Percentiles rank a stretch among this genome's conserved stretches.
Conservation (phyloP, 345 rosid species). For the Iberis pinnata region DNA sequence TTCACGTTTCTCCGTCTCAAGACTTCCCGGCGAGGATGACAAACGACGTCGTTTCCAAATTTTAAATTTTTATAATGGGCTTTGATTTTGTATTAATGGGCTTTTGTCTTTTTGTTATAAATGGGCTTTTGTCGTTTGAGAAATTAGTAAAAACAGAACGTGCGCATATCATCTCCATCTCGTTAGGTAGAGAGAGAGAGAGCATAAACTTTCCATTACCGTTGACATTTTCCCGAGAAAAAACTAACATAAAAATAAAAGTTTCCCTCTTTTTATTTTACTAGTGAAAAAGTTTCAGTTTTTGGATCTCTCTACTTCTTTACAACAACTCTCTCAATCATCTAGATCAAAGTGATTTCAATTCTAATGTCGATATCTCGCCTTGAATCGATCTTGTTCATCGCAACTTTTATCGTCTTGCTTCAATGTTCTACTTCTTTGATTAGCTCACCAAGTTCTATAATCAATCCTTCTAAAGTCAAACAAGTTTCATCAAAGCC, state of each 20-base stretch:
- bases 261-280: no score
- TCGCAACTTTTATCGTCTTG: slow-evolving; percentile 38
- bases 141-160: background rate
- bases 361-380: slow-evolving; percentile 10
- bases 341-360: slow-evolving; percentile 16
- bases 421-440: slow-evolving; percentile 32
- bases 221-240: slow-evolving; percentile 30
- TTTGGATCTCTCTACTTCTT: slow-evolving; percentile 5
- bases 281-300: background rate
- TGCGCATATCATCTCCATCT: slow-evolving; percentile 34
- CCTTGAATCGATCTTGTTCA: slow-evolving; percentile 27
- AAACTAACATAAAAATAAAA: background rate
- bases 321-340: slow-evolving; percentile 8
- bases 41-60: background rate
- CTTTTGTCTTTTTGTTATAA: slow-evolving; percentile 2
- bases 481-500: slow-evolving; percentile 83
- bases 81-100: slow-evolving; percentile 1
- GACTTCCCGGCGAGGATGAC: slow-evolving; percentile 15
- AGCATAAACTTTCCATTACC: slow-evolving; percentile 23
- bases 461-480: slow-evolving; percentile 76
- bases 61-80: background rate
- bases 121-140: slow-evolving; percentile 17
- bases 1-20: slow-evolving; percentile 4
- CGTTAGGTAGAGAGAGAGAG: slow-evolving; percentile 23
- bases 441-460: slow-evolving; percentile 50